Evolutionary conservation across 495 filamentous ascomycete genomes (phyloP), one percentile per base, ranked within the genome.

Genomic region (Achaetomiella virescens): DNA sequence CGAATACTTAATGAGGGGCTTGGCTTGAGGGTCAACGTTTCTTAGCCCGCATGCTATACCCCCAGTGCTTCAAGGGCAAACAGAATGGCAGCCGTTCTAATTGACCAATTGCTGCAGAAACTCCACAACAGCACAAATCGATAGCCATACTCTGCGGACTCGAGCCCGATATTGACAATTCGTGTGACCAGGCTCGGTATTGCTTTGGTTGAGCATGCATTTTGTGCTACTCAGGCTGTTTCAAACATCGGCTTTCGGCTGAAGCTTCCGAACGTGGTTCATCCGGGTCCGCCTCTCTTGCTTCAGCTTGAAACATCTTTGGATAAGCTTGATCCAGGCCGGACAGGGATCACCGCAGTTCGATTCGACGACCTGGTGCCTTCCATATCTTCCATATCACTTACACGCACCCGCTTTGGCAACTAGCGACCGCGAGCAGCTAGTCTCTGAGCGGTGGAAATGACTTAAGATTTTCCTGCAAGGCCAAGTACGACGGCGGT

Each of bases 41-140:
- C 48, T 57, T 62, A 60, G 40, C 14, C 47, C 37, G 14, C 47
- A 60, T 62, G 54, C 60, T 65, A 65, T 64, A 59, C 48, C 51
- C 41, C 48, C 22, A 38, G 35, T 15, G 35, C n/a, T 33, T 38
- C 4, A 6, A 9, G 17, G 21, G 38, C 20, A 40, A n/a, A 38
- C 41, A 6, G 40, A 31, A 48, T 46, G 8, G 20, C 17, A 36
- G 29, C 33, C 48, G 35, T 49, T 27, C 56, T 57, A 21, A 57
- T 57, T 61, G 48, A 22, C 50, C 53, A 57, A 60, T 60, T 40
- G 48, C 11, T 17, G 22, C 7, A 18, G 46, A 47, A 37, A 40
- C 55, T 50, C 44, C 29, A 17, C 43, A 21, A 0, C 27, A 3
- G 49, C 38, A 18, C 35, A 37, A 3, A 24, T 17, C 35, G 43